Evolutionary conservation across 208 protist species (phyloP), one percentile per base, ranked within the genome.

Genomic region (Wallacemonas sp.): DNA sequence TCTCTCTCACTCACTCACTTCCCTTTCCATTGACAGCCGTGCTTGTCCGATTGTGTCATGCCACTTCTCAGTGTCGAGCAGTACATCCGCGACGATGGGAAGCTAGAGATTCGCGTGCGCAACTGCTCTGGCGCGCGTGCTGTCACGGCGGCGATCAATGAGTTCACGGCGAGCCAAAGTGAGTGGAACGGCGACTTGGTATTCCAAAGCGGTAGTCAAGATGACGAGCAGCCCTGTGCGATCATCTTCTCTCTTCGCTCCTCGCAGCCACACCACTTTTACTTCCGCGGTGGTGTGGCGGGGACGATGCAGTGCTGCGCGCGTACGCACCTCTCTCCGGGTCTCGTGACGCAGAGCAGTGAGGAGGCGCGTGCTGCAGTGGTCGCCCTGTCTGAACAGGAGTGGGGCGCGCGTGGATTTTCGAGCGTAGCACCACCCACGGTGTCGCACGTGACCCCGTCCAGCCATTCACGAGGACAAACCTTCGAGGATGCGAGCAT

Each of bases 231-330:
- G 61, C 78, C 78, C 10, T 79, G 78, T 58, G 74, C 78, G 0
- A 44, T 89, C 48, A 87, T 92, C 41, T 78, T 82, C 36, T 85
- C 85, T 6, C 79, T 92, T 4, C 85, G 85, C 32, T 63, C 67
- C 32, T 89, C 85, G 3, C 81, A 92, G 45, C 81, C 81, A 29
- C 65, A 79, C 1, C 64, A 78, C 42, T 83, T 92, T 69, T 72
- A 75, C 58, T 74, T 71, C 45, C 69, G 62, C 29, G 64, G 63
- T 3, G 34, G 33, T 19, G 52, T 41, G 3, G n/a, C 46, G 15
- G 44, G 55, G 17, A 5, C 15, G 8, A 12, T 1, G 12, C 13
- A 24, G 9, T 26, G 37, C 52, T 22, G 3, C 44, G 34, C 29
- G 2, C 61, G 36, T 19, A 44, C 48, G 57, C 71, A 61, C 2